Conservation (phyloP, 495 filamentous ascomycete genomes). For the Podospora conica region DNA sequence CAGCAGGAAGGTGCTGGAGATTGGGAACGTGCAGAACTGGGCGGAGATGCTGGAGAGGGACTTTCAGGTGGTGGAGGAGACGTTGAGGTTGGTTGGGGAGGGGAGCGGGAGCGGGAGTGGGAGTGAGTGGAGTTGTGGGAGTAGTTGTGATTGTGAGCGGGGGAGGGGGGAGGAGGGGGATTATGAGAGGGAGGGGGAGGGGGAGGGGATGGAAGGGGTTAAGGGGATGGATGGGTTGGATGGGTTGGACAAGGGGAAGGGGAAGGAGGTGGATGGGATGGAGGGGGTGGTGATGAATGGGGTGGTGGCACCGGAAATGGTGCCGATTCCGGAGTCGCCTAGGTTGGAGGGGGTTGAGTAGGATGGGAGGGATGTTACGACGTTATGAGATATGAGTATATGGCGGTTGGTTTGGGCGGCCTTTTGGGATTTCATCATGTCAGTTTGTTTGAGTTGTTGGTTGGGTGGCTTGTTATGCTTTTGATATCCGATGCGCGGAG, state of each 20-base stretch:
- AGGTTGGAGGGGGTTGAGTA: background rate
- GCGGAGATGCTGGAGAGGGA: slow-evolving; percentile 93
- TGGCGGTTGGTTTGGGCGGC: background rate
- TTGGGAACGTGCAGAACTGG: slow-evolving; percentile 97
- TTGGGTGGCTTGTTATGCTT: background rate
- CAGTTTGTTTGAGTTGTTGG: background rate
- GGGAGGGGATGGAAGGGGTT: slow-evolving; percentile 9
- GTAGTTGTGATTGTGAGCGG: slow-evolving; percentile 26
- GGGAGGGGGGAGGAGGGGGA: slow-evolving; percentile 17
- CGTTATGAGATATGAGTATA: background rate
- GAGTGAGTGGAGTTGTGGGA: slow-evolving; percentile 26
- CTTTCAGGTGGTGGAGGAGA: slow-evolving; percentile 82
- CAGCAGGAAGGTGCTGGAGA: slow-evolving; percentile 73
- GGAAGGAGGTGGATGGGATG: background rate
- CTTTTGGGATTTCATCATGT: background rate
- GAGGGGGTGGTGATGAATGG: slow-evolving; percentile 15
- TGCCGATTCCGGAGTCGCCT: slow-evolving; percentile 11
- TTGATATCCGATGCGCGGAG: background rate
- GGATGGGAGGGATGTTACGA: background rate
- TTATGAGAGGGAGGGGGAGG: slow-evolving; percentile 1
- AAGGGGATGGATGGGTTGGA: slow-evolving; percentile 9
- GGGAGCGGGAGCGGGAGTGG: slow-evolving; percentile 33
- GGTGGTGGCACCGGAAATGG: slow-evolving; percentile 8
- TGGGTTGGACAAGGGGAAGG: background rate
- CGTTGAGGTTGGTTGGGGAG: slow-evolving; percentile 57